Evolutionary conservation across 2,329 filamentous ascomycete genomes (phyloP).

Genomic region (Epichloe festucae): DNA sequence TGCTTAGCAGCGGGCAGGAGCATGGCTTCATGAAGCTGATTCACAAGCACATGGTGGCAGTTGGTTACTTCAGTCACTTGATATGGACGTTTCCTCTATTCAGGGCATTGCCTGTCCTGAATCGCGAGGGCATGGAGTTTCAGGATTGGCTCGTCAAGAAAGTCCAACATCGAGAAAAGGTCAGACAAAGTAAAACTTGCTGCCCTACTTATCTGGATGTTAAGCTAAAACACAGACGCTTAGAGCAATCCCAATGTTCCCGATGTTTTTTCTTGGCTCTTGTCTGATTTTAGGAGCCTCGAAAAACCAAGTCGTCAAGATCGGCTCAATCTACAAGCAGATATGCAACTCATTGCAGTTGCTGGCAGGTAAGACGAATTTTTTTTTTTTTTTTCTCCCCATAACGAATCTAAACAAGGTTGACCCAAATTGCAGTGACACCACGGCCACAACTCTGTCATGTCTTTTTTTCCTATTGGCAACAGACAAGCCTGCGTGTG

Average conservation of each 20-base stretch:
- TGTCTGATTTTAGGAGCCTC: constrained; percentile 13
- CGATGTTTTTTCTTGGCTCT: constrained; percentile 21
- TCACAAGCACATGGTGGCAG: constrained; percentile 12
- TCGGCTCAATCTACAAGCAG: constrained; percentile 14
- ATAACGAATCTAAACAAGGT: neutral
- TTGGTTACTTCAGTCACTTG: constrained; percentile 13
- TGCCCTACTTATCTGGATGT: neutral
- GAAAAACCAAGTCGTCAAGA: constrained; percentile 10
- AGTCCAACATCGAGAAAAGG: neutral
- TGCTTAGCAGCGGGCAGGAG: constrained; percentile 17
- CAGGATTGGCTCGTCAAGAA: constrained; percentile 8
- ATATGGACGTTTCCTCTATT: constrained; percentile 9
- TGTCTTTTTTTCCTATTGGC: constrained; percentile 23
- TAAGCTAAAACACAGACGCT: no score
- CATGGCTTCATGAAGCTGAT: constrained; percentile 15
- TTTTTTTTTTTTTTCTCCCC: no score
- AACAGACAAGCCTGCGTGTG: constrained; percentile 4
- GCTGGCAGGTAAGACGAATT: constrained; percentile 17
- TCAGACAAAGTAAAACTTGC: neutral
- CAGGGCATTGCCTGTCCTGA: constrained; percentile 12
- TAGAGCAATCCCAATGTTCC: constrained; percentile 10
- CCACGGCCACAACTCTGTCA: constrained; percentile 21
- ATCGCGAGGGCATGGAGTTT: constrained; percentile 9
- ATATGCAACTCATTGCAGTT: constrained; percentile 17
- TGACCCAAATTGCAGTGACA: constrained; percentile 17